Conservation (phyloP, 1,284 basidiomycete species). For the Apiotrichum sp. region DNA sequence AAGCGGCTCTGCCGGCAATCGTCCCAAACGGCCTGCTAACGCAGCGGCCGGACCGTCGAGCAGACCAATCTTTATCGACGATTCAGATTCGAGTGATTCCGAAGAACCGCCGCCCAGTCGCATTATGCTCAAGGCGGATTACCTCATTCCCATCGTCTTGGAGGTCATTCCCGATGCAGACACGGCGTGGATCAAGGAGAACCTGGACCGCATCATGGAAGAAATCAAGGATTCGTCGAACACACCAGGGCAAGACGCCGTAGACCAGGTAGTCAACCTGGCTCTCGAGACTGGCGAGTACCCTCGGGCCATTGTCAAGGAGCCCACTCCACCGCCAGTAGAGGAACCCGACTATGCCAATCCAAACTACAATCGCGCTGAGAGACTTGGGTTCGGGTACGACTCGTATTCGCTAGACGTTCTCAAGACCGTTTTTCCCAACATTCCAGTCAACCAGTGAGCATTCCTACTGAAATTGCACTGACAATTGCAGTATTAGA, state of each 20-base stretch:
- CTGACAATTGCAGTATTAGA: slow-evolving; percentile 20
- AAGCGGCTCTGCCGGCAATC: too few species aligned
- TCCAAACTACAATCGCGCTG: slow-evolving; percentile 16
- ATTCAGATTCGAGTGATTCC: background rate
- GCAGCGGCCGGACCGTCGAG: background rate
- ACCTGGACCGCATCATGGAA: slow-evolving; percentile 3
- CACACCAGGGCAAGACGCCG: slow-evolving; percentile 11
- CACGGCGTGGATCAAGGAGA: slow-evolving; percentile 19
- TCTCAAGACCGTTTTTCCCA: slow-evolving; percentile 4
- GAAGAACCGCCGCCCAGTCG: background rate
- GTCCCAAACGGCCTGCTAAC: background rate
- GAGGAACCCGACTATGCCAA: slow-evolving; percentile 16
- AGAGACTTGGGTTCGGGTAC: slow-evolving; percentile 1
- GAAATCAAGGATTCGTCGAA: slow-evolving; percentile 10
- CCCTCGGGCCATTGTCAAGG: slow-evolving; percentile 12
- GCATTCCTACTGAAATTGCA: slow-evolving; percentile 15
- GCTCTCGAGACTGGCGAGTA: slow-evolving; percentile 33
- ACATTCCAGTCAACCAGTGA: slow-evolving; percentile 18
- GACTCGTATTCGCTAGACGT: background rate
- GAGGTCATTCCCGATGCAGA: slow-evolving; percentile 40
- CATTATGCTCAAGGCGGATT: slow-evolving; percentile 11
- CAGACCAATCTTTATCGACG: background rate
- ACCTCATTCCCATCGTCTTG: slow-evolving; percentile 28
- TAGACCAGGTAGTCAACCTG: slow-evolving; percentile 19
- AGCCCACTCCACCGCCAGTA: background rate